Percentiles rank a stretch among this genome's conserved stretches.
Evolutionary conservation across 2,329 filamentous ascomycete species (phyloP).

Genomic region (Plectosphaerella sp.): DNA sequence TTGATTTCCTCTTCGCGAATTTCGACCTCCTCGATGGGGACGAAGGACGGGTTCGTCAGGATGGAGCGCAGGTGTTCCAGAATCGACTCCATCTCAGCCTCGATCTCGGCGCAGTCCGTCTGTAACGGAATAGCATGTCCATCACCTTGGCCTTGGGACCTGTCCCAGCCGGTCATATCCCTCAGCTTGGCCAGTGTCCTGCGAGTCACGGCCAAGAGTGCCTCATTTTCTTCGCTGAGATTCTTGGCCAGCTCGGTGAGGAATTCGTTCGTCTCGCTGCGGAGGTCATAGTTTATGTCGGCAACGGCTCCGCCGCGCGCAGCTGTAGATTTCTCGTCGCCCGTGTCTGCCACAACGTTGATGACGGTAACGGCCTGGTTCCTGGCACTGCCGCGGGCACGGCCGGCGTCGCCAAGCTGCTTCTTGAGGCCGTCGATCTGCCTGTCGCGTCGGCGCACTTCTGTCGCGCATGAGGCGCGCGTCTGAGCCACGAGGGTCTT

Average conservation of each 20-base stretch:
- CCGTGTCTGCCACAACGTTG: constrained; percentile 49
- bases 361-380: constrained; percentile 53
- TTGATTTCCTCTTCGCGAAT: constrained; percentile 88
- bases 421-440: constrained; percentile 87
- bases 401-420: constrained; percentile 69
- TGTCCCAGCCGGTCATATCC: constrained; percentile 58
- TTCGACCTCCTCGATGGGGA: constrained; percentile 90
- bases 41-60: constrained; percentile 92
- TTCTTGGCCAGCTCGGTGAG: constrained; percentile 78
- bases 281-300: constrained; percentile 63
- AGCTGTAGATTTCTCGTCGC: constrained; percentile 38
- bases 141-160: constrained; percentile 15
- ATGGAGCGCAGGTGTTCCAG: constrained; percentile 78
- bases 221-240: constrained; percentile 89
- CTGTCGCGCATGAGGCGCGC: constrained; percentile 80
- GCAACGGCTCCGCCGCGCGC: constrained; percentile 23
- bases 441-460: constrained; percentile 83
- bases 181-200: constrained; percentile 68
- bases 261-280: constrained; percentile 86
- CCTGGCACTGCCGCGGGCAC: constrained; percentile 53
- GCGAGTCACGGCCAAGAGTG: constrained; percentile 66
- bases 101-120: constrained; percentile 59
- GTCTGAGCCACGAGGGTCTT: constrained; percentile 79
- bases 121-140: constrained; percentile 25
- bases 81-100: constrained; percentile 68